These are phyloP conservation scores for Houttuynia cordata DNA, from an alignment of 164 flowering plant species.

Conservation along the genomic window DNA sequence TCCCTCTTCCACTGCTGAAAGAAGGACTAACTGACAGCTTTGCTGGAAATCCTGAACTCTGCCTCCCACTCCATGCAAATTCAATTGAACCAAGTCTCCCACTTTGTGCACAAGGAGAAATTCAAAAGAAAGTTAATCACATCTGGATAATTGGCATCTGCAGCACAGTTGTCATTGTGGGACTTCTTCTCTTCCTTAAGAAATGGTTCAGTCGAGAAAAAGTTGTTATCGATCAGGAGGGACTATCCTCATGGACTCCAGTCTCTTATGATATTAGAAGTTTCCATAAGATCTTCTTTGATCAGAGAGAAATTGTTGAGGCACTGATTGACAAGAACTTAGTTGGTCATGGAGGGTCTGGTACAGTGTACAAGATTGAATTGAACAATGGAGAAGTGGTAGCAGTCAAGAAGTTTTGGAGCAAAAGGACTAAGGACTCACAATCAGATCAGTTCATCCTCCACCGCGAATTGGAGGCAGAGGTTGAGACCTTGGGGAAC, in stretches of 20 bases:
- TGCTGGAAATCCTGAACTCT: no score
- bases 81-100: no score
- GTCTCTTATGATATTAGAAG: constrained; percentile 61
- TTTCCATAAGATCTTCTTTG: constrained; percentile 60
- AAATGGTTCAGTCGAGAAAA: constrained; percentile 31
- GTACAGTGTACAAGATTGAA: constrained; percentile 73
- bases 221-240: constrained; percentile 31
- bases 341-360: constrained; percentile 93
- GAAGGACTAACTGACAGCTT: no score
- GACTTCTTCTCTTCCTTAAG: constrained; percentile 35
- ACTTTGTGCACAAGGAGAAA: no score
- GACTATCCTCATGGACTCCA: constrained; percentile 33
- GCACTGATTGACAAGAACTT: constrained; percentile 69
- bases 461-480: constrained; percentile 64
- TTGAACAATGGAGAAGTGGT: constrained; percentile 53
- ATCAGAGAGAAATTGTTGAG: constrained; percentile 55
- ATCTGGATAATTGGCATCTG: no score
- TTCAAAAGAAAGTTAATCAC: no score
- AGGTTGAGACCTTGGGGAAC: constrained; percentile 85
- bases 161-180: no score
- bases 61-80: no score
- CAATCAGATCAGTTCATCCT: constrained; percentile 29
- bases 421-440: constrained; percentile 39
- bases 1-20: no score
- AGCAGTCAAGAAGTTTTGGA: constrained; percentile 89